These are phyloP conservation scores for Trichosporon coremiiforme DNA, from an alignment of 1,284 basidiomycete species.

Conservation along the genomic window DNA sequence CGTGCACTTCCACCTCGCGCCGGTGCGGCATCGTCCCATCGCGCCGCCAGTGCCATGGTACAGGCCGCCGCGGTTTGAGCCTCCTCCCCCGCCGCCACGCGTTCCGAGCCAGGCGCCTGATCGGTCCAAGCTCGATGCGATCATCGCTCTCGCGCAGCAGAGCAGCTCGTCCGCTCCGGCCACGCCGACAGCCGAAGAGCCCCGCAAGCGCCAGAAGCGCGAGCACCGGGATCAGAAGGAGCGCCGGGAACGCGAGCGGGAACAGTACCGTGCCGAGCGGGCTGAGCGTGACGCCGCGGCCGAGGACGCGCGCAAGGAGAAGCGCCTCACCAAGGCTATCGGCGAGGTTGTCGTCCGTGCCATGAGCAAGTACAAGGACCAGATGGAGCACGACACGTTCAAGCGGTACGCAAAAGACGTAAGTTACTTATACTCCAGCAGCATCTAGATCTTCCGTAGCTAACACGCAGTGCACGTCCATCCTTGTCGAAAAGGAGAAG, in stretches of 20 bases:
- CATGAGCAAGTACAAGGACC: conserved; percentile 84
- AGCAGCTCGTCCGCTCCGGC: conserved; percentile 13
- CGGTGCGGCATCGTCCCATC: conserved; percentile 36
- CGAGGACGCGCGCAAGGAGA: conserved; percentile 68
- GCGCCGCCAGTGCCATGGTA: conserved; percentile 30
- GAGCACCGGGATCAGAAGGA: conserved; percentile 42
- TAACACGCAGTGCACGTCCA: conserved; percentile 62
- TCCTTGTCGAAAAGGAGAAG: conserved; percentile 90
- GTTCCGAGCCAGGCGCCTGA: conserved; percentile 32
- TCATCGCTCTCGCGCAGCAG: conserved; percentile 54
- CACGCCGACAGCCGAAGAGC: conserved; percentile 9
- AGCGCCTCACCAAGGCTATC: conserved; percentile 77
- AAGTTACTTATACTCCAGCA: too few species aligned
- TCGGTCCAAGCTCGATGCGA: conserved; percentile 53
- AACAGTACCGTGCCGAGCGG: conserved; percentile 27
- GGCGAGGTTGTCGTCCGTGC: conserved; percentile 85
- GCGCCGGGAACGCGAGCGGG: conserved; percentile 41
- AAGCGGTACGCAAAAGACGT: conserved; percentile 91
- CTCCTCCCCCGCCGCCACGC: conserved; percentile 35
- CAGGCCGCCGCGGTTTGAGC: conserved; percentile 25
- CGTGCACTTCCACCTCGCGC: conserved; percentile 43
- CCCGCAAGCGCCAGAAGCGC: conserved; percentile 39
- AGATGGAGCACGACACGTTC: conserved; percentile 81
- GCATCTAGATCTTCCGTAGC: too few species aligned
- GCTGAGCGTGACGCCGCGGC: conserved; percentile 41